phyloP scores from a whole-genome alignment of 2,329 filamentous ascomycete species.

The Fusarium beomiforme region DNA sequence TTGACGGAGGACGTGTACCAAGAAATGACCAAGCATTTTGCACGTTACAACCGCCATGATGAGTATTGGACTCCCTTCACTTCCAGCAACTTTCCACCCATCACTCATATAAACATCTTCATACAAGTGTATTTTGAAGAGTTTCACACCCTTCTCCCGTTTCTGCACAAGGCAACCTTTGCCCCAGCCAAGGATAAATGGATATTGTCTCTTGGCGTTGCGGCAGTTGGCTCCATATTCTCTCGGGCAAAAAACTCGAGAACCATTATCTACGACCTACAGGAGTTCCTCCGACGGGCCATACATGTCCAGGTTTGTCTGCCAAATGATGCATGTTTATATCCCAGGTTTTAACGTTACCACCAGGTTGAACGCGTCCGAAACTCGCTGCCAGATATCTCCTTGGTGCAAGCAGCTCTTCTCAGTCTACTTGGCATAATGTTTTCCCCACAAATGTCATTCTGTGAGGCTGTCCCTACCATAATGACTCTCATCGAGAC shows the following conservation, averaged over 20 bases:
- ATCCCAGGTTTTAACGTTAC: not conserved
- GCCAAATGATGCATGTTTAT: not conserved
- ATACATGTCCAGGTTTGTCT: not conserved
- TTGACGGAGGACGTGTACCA: not conserved
- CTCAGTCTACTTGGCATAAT: not conserved
- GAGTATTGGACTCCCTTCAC: not conserved
- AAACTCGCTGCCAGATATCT: not conserved
- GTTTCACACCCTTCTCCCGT: not conserved
- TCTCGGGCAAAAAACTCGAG: not conserved
- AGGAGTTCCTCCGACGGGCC: not conserved
- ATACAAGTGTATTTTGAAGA: not conserved
- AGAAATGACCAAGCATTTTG: not conserved
- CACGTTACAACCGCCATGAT: not conserved
- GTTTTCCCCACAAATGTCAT: not conserved
- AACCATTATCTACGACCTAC: fast-evolving
- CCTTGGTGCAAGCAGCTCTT: not conserved
- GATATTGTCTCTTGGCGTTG: not conserved
- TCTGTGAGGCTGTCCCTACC: not conserved
- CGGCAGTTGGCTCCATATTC: not conserved
- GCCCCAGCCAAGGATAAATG: not conserved
- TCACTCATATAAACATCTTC: not conserved
- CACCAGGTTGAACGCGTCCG: not conserved
- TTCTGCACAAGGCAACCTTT: not conserved
- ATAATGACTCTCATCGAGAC: not conserved
- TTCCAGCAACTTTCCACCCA: not conserved